Base-by-base conservation (phyloP, 805 yeast genomes). In the Hagleromyces aurorensis region DNA sequence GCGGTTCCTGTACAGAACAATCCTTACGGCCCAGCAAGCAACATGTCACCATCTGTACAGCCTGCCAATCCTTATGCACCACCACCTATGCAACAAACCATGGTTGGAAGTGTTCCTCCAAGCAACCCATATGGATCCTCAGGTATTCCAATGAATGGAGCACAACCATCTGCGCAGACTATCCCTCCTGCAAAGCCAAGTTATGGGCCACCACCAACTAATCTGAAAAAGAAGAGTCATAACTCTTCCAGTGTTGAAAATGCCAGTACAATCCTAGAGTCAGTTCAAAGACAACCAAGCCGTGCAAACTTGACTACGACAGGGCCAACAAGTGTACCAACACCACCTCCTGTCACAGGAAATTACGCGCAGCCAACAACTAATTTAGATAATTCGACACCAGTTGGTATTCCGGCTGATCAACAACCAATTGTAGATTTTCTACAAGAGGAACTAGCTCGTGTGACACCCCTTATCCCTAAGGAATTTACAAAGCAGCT, bases 391-490 rank as follows among this genome's bases (percentile, higher is more conserved):
- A 25, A 20, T 6, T 81, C 87, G 23, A 45, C 68, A 3, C 69
- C 85, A 43, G 53, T 69, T 2, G 86, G 75, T 42, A 75, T 82
- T 37, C 72, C 86, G 2, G 70, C 63, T 9, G 66, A 62, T 7
- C 68, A 77, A 6, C 48, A 58, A 44, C 76, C 78, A 11, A 72
- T 91, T 25, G 74, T 62, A 44, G 64, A 69, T n/a, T 62, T 63
- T 8, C 67, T 91, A 32, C 61, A 64, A 9, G 51, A 58, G 4
- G 75, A 74, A 42, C 55, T 84, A 43, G 70, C 64, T 16, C 65
- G 72, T 17, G 75, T 84, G 11, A 70, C 76, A 44, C 89, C 93
- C 11, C 63, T 66, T 25, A 70, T 85, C 23, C 94, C 95, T 15
- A 81, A 74, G 28, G 75, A 73, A 51, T 84, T 72, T 48, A 55